Conservation (phyloP, 352 stramenopile genomes). For the Globisporangium heterothallicum region DNA sequence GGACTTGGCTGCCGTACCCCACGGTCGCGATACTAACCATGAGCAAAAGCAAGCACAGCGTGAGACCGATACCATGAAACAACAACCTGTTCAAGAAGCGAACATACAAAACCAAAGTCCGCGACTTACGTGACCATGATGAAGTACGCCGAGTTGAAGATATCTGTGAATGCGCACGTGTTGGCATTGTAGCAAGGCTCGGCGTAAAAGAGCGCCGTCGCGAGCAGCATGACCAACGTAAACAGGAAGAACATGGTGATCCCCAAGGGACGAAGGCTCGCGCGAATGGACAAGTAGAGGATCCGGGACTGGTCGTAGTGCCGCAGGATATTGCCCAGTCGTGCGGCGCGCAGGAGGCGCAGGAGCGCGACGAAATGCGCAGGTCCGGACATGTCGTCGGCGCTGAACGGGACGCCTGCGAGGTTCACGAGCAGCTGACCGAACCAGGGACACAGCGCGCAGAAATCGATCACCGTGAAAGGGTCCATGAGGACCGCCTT, state of each 20-base stretch:
- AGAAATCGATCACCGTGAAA: slow-evolving; percentile 47
- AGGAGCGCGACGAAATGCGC: slow-evolving; percentile 33
- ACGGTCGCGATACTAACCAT: slow-evolving; percentile 61
- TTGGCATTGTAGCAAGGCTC: slow-evolving; percentile 73
- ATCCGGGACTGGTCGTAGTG: slow-evolving; percentile 58
- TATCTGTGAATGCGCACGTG: slow-evolving; percentile 77
- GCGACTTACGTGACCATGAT: slow-evolving; percentile 78
- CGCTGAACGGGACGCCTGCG: slow-evolving; percentile 13
- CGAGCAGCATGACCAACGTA: slow-evolving; percentile 68
- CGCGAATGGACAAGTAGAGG: slow-evolving; percentile 44
- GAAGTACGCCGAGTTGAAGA: slow-evolving; percentile 82
- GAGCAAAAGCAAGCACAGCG: slow-evolving; percentile 1
- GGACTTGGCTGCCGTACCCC: slow-evolving; percentile 66
- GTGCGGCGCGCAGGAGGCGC: slow-evolving; percentile 42
- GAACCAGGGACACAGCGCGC: slow-evolving; percentile 57
- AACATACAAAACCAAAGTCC: not conserved
- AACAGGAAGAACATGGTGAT: slow-evolving; percentile 78
- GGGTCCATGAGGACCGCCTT: slow-evolving; percentile 26
- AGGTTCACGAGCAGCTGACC: slow-evolving; percentile 23
- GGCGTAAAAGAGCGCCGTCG: slow-evolving; percentile 68
- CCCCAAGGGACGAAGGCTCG: slow-evolving; percentile 45
- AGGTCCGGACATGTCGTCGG: slow-evolving; percentile 12
- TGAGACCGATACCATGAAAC: slow-evolving; percentile 5
- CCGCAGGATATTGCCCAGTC: slow-evolving; percentile 47
- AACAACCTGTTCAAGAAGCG: not conserved